A percentile compares a stretch with the other conserved stretches of the same genome.
These are phyloP conservation scores for Naematelia aurantialba DNA, from an alignment of 768 basidiomycete species.

Conservation along the genomic window DNA sequence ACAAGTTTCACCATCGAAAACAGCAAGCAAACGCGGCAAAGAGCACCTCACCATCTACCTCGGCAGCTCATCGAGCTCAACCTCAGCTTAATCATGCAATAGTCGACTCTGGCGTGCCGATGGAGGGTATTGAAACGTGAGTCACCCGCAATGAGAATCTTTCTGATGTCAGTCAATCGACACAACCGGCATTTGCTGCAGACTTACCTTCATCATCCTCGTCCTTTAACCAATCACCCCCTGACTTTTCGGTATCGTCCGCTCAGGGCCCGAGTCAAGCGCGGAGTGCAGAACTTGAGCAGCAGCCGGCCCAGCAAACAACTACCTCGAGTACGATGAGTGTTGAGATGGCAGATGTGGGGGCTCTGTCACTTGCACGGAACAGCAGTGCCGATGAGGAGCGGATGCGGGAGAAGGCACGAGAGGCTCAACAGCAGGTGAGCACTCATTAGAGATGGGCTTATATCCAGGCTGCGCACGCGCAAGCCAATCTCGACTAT, in stretches of 20 bases:
- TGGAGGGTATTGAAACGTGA: slow-evolving; percentile 31
- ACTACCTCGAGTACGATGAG: slow-evolving; percentile 28
- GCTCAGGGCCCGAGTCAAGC: slow-evolving; percentile 20
- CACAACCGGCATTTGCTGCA: slow-evolving; percentile 9
- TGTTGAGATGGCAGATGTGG: slow-evolving; percentile 45
- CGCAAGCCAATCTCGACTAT: slow-evolving; percentile 45
- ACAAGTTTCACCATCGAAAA: slow-evolving; percentile 42
- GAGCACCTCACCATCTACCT: not conserved
- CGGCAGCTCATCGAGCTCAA: slow-evolving; percentile 6
- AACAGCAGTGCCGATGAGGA: slow-evolving; percentile 38
- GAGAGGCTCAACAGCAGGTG: slow-evolving; percentile 48
- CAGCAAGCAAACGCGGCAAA: slow-evolving; percentile 24
- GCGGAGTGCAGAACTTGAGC: not conserved
- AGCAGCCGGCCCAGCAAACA: slow-evolving; percentile 14
- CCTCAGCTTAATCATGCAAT: not conserved
- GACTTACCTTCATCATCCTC: slow-evolving; percentile 37
- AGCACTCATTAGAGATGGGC: slow-evolving; percentile 5
- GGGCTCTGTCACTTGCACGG: slow-evolving; percentile 14
- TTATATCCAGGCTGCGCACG: slow-evolving; percentile 39
- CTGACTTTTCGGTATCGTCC: slow-evolving; percentile 27
- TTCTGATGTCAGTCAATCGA: not conserved
- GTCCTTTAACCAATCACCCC: slow-evolving; percentile 20
- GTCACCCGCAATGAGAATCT: slow-evolving; percentile 1
- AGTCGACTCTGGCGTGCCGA: slow-evolving; percentile 9
- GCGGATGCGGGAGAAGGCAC: slow-evolving; percentile 46